Conservation (phyloP, 768 basidiomycete genomes). For the Xerocomus spinulosus region DNA sequence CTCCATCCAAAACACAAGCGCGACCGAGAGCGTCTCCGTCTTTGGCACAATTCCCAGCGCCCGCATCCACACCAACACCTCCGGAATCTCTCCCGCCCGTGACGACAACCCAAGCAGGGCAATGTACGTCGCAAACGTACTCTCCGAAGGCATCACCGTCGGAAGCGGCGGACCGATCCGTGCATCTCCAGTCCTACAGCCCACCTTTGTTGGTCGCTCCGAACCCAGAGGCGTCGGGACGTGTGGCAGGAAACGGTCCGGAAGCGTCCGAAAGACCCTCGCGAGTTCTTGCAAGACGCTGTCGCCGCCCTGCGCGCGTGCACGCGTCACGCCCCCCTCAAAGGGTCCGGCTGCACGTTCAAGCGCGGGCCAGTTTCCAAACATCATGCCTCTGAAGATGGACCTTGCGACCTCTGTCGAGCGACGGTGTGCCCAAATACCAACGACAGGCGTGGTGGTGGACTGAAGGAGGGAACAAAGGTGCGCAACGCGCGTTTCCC, state of each 20-base stretch:
- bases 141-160: conserved; percentile 46
- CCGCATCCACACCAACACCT: conserved; percentile 71
- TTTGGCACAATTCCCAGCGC: conserved; percentile 49
- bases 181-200: neutral
- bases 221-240: neutral
- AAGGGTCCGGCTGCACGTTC: conserved; percentile 35
- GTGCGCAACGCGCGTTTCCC: conserved; percentile 2
- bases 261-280: conserved; percentile 9
- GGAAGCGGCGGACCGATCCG: conserved; percentile 16
- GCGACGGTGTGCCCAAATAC: conserved; percentile 42
- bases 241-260: conserved; percentile 10
- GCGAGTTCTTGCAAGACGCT: conserved; percentile 21
- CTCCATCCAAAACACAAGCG: conserved; percentile 70
- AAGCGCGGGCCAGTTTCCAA: conserved; percentile 53
- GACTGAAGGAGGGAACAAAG: conserved; percentile 14
- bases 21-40: conserved; percentile 51
- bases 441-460: conserved; percentile 30
- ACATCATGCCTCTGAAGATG: conserved; percentile 52
- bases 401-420: conserved; percentile 47
- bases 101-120: conserved; percentile 50
- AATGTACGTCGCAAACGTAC: conserved; percentile 56
- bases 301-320: conserved; percentile 11
- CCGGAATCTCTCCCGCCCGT: conserved; percentile 57
- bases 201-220: conserved; percentile 5
- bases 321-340: conserved; percentile 24